A percentile compares a stretch with the other conserved stretches of the same genome.
phyloP scores from a whole-genome alignment of 305 asterid genomes.

The Ilex paraguariensis region DNA sequence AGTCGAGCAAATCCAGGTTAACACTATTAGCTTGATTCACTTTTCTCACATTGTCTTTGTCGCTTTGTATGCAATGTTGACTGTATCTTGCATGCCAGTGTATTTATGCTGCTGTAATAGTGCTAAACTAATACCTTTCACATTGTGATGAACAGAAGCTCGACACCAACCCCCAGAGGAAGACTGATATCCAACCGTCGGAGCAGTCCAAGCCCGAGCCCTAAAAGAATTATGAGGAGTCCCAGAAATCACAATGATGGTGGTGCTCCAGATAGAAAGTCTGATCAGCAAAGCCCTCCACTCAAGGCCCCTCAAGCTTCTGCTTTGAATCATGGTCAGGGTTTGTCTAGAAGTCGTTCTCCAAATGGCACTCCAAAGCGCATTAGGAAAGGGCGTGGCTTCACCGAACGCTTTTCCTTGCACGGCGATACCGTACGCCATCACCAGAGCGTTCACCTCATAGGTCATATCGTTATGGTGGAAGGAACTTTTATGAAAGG shows the following conservation, averaged over 20 bases:
- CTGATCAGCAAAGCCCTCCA: slow-evolving; percentile 37
- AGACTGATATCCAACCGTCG: slow-evolving; percentile 32
- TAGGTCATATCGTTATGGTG: slow-evolving; percentile 62
- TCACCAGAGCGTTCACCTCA: slow-evolving; percentile 74
- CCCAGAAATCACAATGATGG: slow-evolving; percentile 19
- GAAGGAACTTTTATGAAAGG: slow-evolving; percentile 56
- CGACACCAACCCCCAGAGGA: slow-evolving; percentile 32
- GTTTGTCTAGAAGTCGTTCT: slow-evolving; percentile 50
- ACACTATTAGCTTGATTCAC: not conserved
- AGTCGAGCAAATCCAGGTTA: slow-evolving; percentile 62
- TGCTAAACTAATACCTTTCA: slow-evolving; percentile 9
- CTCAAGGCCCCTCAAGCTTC: slow-evolving; percentile 33
- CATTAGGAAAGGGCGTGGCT: slow-evolving; percentile 91
- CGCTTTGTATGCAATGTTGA: not conserved
- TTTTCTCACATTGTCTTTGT: slow-evolving; percentile 10
- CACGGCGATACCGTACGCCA: slow-evolving; percentile 92
- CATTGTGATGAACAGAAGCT: slow-evolving; percentile 39
- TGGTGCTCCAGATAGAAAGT: slow-evolving; percentile 17
- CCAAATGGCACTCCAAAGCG: slow-evolving; percentile 83
- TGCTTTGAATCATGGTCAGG: slow-evolving; percentile 41
- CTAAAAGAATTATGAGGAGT: slow-evolving; percentile 26
- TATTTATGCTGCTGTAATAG: not conserved
- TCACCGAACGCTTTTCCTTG: slow-evolving; percentile 78
- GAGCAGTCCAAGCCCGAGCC: slow-evolving; percentile 42
- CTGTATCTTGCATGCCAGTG: slow-evolving; percentile 1